Evolutionary conservation across 352 stramenopile species (phyloP).

Genomic region (Phytophthora aleatoria): DNA sequence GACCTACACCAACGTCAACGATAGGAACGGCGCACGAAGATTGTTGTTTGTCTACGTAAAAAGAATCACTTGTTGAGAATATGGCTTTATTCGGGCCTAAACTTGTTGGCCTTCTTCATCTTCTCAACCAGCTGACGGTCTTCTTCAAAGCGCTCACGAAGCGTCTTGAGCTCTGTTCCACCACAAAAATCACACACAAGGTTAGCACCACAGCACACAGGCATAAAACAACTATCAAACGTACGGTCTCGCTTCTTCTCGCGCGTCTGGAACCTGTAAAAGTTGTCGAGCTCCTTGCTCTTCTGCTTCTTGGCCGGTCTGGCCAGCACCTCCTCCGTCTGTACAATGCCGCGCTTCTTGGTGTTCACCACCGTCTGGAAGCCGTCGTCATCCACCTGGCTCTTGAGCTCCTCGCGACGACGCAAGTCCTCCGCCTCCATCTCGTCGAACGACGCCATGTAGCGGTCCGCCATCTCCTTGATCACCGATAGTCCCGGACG

Average conservation of each 20-base stretch:
- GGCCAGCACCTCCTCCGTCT: slow-evolving; percentile 54
- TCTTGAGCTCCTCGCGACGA: slow-evolving; percentile 77
- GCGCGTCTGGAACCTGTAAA: slow-evolving; percentile 88
- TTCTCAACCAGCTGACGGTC: slow-evolving; percentile 79
- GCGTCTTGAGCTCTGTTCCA: slow-evolving; percentile 71
- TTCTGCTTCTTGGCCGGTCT: slow-evolving; percentile 84
- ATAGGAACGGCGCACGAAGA: neutral
- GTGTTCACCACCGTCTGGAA: slow-evolving; percentile 85
- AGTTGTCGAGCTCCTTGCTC: slow-evolving; percentile 79
- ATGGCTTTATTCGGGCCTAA: slow-evolving; percentile 70
- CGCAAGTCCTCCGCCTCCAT: slow-evolving; percentile 65
- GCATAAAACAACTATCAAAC: slow-evolving; percentile 27
- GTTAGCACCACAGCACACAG: neutral
- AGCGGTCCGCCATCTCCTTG: slow-evolving; percentile 72
- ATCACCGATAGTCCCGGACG: slow-evolving; percentile 66
- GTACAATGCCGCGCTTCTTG: slow-evolving; percentile 68
- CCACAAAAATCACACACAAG: slow-evolving; percentile 9
- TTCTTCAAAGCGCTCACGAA: slow-evolving; percentile 86
- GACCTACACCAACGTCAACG: too few species aligned
- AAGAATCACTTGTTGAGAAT: slow-evolving; percentile 6
- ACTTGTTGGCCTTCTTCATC: slow-evolving; percentile 84
- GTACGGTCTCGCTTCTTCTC: slow-evolving; percentile 87
- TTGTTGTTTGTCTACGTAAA: neutral
- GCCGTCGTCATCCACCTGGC: slow-evolving; percentile 79
- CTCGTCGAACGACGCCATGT: slow-evolving; percentile 80